Conservation (phyloP, 805 yeast species). For the Barnettozyma pratensis region DNA sequence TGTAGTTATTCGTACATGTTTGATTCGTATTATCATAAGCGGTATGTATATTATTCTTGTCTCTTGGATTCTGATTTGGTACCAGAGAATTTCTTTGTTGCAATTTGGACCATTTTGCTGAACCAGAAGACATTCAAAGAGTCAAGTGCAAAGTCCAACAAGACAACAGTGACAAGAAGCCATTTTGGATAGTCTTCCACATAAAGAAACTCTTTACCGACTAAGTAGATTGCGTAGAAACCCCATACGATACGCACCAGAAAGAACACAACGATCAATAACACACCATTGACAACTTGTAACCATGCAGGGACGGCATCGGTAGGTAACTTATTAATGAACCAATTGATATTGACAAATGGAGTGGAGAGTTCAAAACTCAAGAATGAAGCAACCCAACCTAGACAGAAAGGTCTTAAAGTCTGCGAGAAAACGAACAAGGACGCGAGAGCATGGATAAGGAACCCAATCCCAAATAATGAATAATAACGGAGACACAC, state of each 20-base stretch:
- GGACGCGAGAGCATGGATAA: constrained; percentile 81
- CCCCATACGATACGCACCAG: constrained; percentile 84
- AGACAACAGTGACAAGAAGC: constrained; percentile 45
- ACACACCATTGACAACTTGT: constrained; percentile 64
- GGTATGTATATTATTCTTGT: background rate
- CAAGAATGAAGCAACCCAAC: constrained; percentile 78
- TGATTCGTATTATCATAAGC: too few species aligned
- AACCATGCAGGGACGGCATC: constrained; percentile 53
- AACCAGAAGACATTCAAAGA: constrained; percentile 82
- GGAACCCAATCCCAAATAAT: constrained; percentile 76
- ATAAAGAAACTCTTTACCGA: constrained; percentile 40
- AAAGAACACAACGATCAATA: constrained; percentile 68
- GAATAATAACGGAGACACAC: constrained; percentile 61
- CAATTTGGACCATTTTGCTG: constrained; percentile 73
- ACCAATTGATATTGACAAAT: constrained; percentile 93
- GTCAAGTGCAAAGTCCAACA: constrained; percentile 59
- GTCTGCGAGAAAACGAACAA: constrained; percentile 63
- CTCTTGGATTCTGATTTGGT: background rate
- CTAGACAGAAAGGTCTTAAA: constrained; percentile 69
- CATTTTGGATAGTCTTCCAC: constrained; percentile 40
- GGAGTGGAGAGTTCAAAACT: constrained; percentile 89
- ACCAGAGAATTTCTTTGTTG: constrained; percentile 42
- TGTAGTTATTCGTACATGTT: too few species aligned
- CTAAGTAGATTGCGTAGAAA: constrained; percentile 55
- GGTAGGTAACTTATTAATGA: constrained; percentile 68